Base-by-base conservation (phyloP, 495 filamentous ascomycete genomes). In the Staphylotrichum tortipilum region DNA sequence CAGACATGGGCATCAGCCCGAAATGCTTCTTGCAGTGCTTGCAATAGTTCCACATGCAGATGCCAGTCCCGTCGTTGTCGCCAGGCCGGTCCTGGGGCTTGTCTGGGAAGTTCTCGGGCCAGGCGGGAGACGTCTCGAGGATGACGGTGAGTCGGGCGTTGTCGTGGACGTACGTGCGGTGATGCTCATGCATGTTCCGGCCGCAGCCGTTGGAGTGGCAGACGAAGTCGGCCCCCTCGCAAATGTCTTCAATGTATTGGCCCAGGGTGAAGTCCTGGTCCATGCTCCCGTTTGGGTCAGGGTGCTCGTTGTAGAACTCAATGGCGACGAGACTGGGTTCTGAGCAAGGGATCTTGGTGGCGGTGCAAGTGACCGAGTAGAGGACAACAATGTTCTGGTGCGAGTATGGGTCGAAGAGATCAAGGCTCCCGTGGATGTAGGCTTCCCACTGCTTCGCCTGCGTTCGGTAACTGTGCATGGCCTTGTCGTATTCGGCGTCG, bases 41-140 rank as follows among this genome's bases (percentile, higher is more conserved):
- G 70, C 94, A 99, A 50, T 81, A 85, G 53, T 88, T 95, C 94
- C 94, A 99, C 92, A 99, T 97, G 58, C 89, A 74, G 41, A 99
- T 91, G 8, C 81, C 85, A 45, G 62, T 64, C n/a, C 59, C 62
- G n/a, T 62, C 59, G 14, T 60, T 57, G 34, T 62, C 61, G 40
- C 53, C 54, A 18, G 58, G 56, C 5, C 44, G 50, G 39, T 54
- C 87, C 73, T 55, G 60, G 15, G 52, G 60, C 35, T 60, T 63
- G 11, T 65, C 62, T 2, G 65, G 55, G 43, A 89, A 80, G 42
- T 58, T 57, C 15, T 66, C 59, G 37, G 67, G 61, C 61, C 67
- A 62, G 6, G 55, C 59, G 41, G 65, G 62, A 23, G 84, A 81
- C 23, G 80, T 83, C 61, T 94, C 83, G 19, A 94, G 81, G 56